A percentile compares a stretch with the other conserved stretches of the same genome.
These are phyloP conservation scores for Calonectria ilicicola DNA, from an alignment of 2,329 filamentous ascomycete species.

Conservation along the genomic window DNA sequence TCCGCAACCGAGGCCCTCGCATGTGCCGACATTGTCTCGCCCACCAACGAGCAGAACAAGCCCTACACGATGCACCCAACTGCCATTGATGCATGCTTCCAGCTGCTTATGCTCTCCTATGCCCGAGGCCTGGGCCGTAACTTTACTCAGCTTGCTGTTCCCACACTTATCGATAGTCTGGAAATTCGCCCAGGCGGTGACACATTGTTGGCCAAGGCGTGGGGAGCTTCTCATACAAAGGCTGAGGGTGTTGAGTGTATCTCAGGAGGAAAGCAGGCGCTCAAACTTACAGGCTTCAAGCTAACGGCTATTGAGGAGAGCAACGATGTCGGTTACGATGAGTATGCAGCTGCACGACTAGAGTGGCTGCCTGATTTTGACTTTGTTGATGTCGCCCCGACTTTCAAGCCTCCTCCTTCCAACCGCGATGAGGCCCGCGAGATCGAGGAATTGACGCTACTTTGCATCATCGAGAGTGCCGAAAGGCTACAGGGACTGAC, in stretches of 20 bases:
- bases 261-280: neutral
- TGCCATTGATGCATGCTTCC: slow-evolving; percentile 16
- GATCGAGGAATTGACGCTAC: slow-evolving; percentile 46
- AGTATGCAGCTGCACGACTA: slow-evolving; percentile 43
- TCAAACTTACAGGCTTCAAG: slow-evolving; percentile 29
- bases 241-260: neutral
- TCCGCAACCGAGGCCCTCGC: slow-evolving; percentile 32
- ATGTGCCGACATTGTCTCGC: slow-evolving; percentile 26
- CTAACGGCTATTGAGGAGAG: slow-evolving; percentile 39
- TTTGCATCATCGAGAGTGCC: slow-evolving; percentile 41
- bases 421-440: slow-evolving; percentile 23
- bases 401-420: slow-evolving; percentile 35
- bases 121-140: slow-evolving; percentile 34
- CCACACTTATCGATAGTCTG: slow-evolving; percentile 40
- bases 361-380: slow-evolving; percentile 48
- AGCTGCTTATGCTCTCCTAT: slow-evolving; percentile 20
- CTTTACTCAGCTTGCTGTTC: slow-evolving; percentile 39
- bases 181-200: neutral
- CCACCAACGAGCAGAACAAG: slow-evolving; percentile 33
- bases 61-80: slow-evolving; percentile 53
- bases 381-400: slow-evolving; percentile 39
- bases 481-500: slow-evolving; percentile 12
- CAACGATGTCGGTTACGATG: slow-evolving; percentile 25
- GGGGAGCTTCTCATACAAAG: neutral
- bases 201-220: neutral